Evolutionary conservation across 2,329 filamentous ascomycete genomes (phyloP), one percentile per base, ranked within the genome.

Genomic region (Hypoxylon sp.): DNA sequence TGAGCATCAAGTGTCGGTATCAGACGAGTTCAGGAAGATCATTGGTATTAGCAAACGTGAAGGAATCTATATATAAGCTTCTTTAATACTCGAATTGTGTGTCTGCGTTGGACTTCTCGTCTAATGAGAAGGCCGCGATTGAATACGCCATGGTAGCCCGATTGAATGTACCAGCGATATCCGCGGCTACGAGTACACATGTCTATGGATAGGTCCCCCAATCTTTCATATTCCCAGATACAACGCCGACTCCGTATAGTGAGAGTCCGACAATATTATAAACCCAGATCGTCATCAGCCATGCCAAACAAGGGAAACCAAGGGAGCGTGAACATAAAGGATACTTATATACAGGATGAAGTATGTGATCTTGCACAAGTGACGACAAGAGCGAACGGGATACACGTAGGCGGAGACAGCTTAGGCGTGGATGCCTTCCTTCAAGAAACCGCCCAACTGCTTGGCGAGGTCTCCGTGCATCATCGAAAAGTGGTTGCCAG

Each of bases 401-500:
- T 22, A 2, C 18, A n/a, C 38, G 9, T 22, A 14, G 22, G 28
- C 51, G 8, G 4, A n/a, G 8, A 11, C 22, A 22, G 16, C 46
- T 49, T 72, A 75, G 57, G 68, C 32, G 56, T 73, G 65, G 12
- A 77, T 75, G 4, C 73, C 75, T 22, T 77, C 72, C 49, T 73
- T 75, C 68, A 78, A 64, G 58, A 77, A 78, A 8, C 59, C 60
- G 8, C 75, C 75, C 3, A 78, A 67, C 32, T 73, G 68, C 63
- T 76, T 75, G 11, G 76, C 76, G 1, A 78, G 55, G 2, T 81
- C 75, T 65, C 87, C 88, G 76, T 90, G 87, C 89, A 93, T 92
- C 89, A 92, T 92, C 18, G 84, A 87, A 79, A 93, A 92, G 78
- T 92, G 90, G 73, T 92, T 91, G 2, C 89, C 90, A 14, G 86